Conservation (phyloP, 768 basidiomycete species). For the Exsudoporus frostii region DNA sequence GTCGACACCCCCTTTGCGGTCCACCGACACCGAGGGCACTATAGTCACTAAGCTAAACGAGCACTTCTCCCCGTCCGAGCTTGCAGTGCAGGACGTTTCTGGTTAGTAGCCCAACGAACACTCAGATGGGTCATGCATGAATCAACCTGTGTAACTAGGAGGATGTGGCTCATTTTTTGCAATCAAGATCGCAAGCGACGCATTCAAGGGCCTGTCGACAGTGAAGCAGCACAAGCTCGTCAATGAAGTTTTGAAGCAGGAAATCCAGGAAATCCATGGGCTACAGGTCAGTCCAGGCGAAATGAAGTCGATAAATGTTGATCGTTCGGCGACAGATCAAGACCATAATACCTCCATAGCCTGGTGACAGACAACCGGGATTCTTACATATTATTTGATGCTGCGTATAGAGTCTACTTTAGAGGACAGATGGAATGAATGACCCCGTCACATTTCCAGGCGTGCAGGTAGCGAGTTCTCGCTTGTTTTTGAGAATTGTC, state of each 20-base stretch:
- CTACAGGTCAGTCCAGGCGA: slow-evolving; percentile 65
- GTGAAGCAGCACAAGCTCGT: slow-evolving; percentile 95
- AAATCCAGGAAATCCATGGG: slow-evolving; percentile 90
- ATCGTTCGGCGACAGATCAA: slow-evolving; percentile 37
- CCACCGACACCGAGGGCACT: slow-evolving; percentile 40
- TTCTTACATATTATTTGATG: not conserved
- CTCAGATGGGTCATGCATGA: not conserved
- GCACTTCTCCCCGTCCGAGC: slow-evolving; percentile 72
- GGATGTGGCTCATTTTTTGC: slow-evolving; percentile 98
- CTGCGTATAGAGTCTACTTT: slow-evolving; percentile 6
- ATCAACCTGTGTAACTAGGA: slow-evolving; percentile 44
- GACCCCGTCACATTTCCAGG: not conserved
- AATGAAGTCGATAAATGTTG: not conserved
- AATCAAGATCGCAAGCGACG: slow-evolving; percentile 79
- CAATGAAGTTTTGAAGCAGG: slow-evolving; percentile 79
- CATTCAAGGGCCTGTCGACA: slow-evolving; percentile 80
- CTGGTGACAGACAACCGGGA: not conserved
- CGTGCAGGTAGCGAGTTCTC: not conserved
- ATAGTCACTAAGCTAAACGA: slow-evolving; percentile 72
- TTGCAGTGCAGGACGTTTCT: slow-evolving; percentile 93
- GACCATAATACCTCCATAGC: slow-evolving; percentile 34
- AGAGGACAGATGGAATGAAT: slow-evolving; percentile 4
- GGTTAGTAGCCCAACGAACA: slow-evolving; percentile 48
- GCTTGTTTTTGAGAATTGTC: not conserved
- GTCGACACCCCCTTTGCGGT: slow-evolving; percentile 25